phyloP scores from a whole-genome alignment of 2,329 filamentous ascomycete species.

The Talaromyces atroroseus region DNA sequence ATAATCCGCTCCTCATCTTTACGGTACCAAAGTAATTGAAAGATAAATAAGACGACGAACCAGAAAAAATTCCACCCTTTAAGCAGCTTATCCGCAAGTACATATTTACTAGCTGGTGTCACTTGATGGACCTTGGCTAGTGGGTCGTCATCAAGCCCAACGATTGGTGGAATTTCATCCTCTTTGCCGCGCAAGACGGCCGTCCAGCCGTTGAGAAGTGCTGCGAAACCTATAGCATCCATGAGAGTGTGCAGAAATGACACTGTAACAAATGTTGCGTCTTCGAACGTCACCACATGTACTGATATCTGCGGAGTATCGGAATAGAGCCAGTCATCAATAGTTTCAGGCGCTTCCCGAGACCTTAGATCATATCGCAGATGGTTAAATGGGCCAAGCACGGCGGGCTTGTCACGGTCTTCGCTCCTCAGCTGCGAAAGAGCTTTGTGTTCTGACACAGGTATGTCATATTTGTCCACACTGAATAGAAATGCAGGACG shows the following conservation, averaged over 20 bases:
- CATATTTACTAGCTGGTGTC: background rate
- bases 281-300: slow-evolving; percentile 45
- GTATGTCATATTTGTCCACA: slow-evolving; percentile 31
- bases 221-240: slow-evolving; percentile 42
- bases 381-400: slow-evolving; percentile 24
- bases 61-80: slow-evolving; percentile 6
- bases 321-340: slow-evolving; percentile 37
- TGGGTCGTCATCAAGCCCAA: slow-evolving; percentile 9
- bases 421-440: slow-evolving; percentile 33
- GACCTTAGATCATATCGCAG: slow-evolving; percentile 23
- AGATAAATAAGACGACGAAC: slow-evolving; percentile 2
- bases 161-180: slow-evolving; percentile 23
- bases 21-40: slow-evolving; percentile 4
- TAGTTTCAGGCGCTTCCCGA: slow-evolving; percentile 21
- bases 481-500: slow-evolving; percentile 41
- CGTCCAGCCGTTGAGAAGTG: slow-evolving; percentile 45
- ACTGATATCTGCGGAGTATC: slow-evolving; percentile 46
- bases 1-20: slow-evolving; percentile 36
- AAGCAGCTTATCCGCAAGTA: slow-evolving; percentile 5
- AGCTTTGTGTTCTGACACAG: slow-evolving; percentile 39
- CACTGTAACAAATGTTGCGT: slow-evolving; percentile 47
- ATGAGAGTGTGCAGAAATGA: slow-evolving; percentile 46
- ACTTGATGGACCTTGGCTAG: slow-evolving; percentile 1
- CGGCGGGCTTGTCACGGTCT: slow-evolving; percentile 22
- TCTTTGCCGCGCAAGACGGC: slow-evolving; percentile 41